Percentiles rank a stretch among this genome's conserved stretches.
phyloP scores from a whole-genome alignment of 495 filamentous ascomycete species.

The Hamigera avellanea region DNA sequence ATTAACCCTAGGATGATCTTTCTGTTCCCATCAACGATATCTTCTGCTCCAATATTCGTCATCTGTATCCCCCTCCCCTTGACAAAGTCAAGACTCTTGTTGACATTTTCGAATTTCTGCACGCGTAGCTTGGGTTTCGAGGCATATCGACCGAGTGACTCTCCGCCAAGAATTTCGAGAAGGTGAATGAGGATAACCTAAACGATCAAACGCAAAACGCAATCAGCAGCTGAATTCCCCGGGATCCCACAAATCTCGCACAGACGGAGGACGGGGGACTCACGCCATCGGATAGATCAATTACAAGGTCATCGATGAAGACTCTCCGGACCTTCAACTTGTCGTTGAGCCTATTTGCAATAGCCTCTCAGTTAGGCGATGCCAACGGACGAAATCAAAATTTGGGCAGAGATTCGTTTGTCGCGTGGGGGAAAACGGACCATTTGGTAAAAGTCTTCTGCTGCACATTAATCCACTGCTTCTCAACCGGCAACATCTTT shows the following conservation, averaged over 20 bases:
- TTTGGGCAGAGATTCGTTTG: too few relatives aligned
- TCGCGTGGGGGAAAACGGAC: slow-evolving; percentile 27
- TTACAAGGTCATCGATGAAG: slow-evolving; percentile 69
- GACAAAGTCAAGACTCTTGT: slow-evolving; percentile 87
- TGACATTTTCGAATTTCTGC: slow-evolving; percentile 97
- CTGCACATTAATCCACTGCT: slow-evolving; percentile 92
- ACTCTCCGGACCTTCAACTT: slow-evolving; percentile 71
- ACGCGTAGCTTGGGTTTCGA: slow-evolving; percentile 91
- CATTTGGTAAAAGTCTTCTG: slow-evolving; percentile 99
- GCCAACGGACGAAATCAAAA: slow-evolving; percentile 2
- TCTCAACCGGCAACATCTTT: slow-evolving; percentile 57
- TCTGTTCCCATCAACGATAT: slow-evolving; percentile 94
- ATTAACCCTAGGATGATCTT: slow-evolving; percentile 97
- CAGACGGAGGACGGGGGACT: slow-evolving; percentile 20
- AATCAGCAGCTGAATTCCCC: slow-evolving; percentile 2
- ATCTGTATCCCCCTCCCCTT: slow-evolving; percentile 84
- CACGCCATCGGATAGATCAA: slow-evolving; percentile 88
- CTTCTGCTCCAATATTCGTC: slow-evolving; percentile 97
- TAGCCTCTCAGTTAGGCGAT: background rate
- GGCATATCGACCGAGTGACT: slow-evolving; percentile 93
- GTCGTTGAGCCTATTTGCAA: slow-evolving; percentile 70
- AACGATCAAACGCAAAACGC: slow-evolving; percentile 2
- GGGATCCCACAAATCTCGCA: background rate
- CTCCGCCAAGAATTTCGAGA: slow-evolving; percentile 85
- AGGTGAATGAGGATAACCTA: slow-evolving; percentile 92